Evolutionary conservation across 805 yeast species (phyloP).

Genomic region (Starmera pachycereana): DNA sequence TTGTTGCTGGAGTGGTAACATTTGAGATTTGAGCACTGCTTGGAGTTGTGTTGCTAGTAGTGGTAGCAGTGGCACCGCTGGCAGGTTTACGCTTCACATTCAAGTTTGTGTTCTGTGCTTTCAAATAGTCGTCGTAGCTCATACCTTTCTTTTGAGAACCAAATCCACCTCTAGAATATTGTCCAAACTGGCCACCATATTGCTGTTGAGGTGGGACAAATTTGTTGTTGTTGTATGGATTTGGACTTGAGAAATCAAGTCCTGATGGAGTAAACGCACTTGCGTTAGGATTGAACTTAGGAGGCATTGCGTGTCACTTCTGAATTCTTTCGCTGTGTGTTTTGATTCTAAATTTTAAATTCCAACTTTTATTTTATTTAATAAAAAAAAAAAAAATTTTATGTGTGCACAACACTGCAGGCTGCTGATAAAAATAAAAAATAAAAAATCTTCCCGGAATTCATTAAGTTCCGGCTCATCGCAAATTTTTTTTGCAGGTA

Average conservation of each 20-base stretch:
- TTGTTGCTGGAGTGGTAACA: conserved; percentile 15
- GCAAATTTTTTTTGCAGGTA: too few relatives aligned
- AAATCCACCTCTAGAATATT: conserved; percentile 4
- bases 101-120: conserved; percentile 5
- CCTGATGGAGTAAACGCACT: conserved; percentile 22
- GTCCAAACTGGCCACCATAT: background rate
- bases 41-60: background rate
- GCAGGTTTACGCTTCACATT: conserved; percentile 5
- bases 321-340: background rate
- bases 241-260: background rate
- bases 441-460: too few relatives aligned
- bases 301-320: conserved; percentile 22
- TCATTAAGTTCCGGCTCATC: too few relatives aligned
- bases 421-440: too few relatives aligned
- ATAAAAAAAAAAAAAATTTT: too few relatives aligned
- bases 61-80: conserved; percentile 3
- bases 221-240: conserved; percentile 1
- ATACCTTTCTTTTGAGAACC: conserved; percentile 13
- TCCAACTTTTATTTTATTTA: too few relatives aligned
- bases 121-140: conserved; percentile 16
- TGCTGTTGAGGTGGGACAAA: conserved; percentile 1
- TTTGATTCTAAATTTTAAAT: background rate
- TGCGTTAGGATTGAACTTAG: conserved; percentile 29
- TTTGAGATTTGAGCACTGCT: conserved; percentile 8
- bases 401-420: too few relatives aligned